A percentile compares a stretch with the other conserved stretches of the same genome.
These are phyloP conservation scores for Sporobolomyces pararoseus DNA, from an alignment of 768 basidiomycete species.

Conservation along the genomic window DNA sequence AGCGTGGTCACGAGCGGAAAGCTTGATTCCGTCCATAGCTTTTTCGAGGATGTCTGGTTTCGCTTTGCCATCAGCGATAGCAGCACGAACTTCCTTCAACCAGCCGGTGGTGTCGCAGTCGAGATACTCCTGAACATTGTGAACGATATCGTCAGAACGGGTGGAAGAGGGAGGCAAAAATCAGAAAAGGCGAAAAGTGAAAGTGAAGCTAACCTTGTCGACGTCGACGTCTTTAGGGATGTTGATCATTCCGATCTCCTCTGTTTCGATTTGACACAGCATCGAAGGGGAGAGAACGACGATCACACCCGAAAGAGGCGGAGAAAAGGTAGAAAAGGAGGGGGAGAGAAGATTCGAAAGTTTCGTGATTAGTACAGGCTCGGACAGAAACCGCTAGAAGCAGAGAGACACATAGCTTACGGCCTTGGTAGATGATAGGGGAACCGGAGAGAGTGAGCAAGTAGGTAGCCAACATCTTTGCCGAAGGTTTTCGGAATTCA, in stretches of 20 bases:
- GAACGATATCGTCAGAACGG: no score
- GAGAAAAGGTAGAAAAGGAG: conserved; percentile 15
- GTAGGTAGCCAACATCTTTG: conserved; percentile 64
- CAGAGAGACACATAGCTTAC: no score
- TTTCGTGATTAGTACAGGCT: no score
- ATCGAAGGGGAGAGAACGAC: neutral
- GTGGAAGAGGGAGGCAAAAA: no score
- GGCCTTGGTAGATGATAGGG: conserved; percentile 67
- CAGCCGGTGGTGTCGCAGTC: conserved; percentile 49
- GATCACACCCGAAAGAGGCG: neutral
- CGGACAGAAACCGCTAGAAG: no score
- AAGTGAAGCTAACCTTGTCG: conserved; percentile 50
- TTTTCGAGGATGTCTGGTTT: conserved; percentile 14
- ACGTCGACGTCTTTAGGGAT: conserved; percentile 57
- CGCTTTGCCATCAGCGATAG: neutral
- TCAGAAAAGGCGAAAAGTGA: no score
- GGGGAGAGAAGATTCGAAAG: no score
- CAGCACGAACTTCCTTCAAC: conserved; percentile 17
- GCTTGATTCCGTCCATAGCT: conserved; percentile 28
- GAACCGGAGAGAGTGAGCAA: conserved; percentile 65
- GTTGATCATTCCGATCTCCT: conserved; percentile 62
- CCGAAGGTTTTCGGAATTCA: conserved; percentile 59
- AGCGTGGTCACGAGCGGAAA: conserved; percentile 59
- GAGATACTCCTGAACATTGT: no score
- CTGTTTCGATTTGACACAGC: no score